These are phyloP conservation scores for Aspergillus ostianus DNA, from an alignment of 495 filamentous ascomycete species.

Conservation along the genomic window DNA sequence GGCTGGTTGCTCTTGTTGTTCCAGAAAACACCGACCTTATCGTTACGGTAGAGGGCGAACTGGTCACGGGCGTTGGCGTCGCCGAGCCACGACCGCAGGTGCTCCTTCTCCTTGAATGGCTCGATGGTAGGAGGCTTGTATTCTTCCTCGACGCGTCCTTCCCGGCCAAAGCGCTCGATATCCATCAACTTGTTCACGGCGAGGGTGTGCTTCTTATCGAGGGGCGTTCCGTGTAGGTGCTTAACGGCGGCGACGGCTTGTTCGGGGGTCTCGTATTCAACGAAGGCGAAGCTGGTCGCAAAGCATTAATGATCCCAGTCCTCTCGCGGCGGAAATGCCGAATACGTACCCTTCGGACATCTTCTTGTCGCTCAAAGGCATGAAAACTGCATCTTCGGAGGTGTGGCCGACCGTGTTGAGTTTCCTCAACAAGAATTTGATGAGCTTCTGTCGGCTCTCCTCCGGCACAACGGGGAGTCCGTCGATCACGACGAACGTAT, in stretches of 20 bases:
- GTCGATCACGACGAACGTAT: conserved; percentile 93
- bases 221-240: conserved; percentile 72
- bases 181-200: conserved; percentile 97
- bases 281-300: conserved; percentile 75
- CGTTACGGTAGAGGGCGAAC: conserved; percentile 85
- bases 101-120: conserved; percentile 85
- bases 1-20: conserved; percentile 92
- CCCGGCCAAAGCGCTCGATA: conserved; percentile 91
- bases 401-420: conserved; percentile 79
- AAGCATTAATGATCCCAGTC: conserved; percentile 16
- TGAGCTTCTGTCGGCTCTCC: conserved; percentile 81
- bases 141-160: conserved; percentile 88
- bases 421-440: conserved; percentile 93
- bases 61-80: conserved; percentile 88
- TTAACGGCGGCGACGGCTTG: conserved; percentile 87
- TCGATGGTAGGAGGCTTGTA: conserved; percentile 77
- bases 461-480: conserved; percentile 82
- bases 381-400: conserved; percentile 82
- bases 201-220: conserved; percentile 95
- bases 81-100: conserved; percentile 87
- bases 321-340: conserved; percentile 1
- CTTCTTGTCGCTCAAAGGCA: conserved; percentile 82
- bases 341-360: conserved; percentile 75
- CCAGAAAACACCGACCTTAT: conserved; percentile 93
- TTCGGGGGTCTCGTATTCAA: conserved; percentile 90